Evolutionary conservation across 129 eudicot species (phyloP).

Genomic region (Erigeron canadensis): DNA sequence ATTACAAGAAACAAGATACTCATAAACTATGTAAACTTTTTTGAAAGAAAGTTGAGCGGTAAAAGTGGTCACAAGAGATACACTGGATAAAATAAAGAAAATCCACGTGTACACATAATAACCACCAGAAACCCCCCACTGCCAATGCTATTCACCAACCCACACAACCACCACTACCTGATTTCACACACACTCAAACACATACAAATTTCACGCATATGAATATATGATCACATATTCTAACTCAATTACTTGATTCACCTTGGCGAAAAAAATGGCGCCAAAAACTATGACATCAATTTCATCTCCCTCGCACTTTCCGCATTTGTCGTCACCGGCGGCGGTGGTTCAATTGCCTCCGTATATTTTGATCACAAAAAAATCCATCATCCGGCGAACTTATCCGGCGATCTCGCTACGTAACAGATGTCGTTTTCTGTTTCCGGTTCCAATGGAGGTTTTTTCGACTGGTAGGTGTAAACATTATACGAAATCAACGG

Average conservation of each 20-base stretch:
- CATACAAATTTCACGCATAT: constrained; percentile 12
- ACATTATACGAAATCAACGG: constrained; percentile 52
- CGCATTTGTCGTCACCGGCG: constrained; percentile 42
- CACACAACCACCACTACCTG: constrained; percentile 14
- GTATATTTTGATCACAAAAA: constrained; percentile 28
- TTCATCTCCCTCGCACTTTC: constrained; percentile 38
- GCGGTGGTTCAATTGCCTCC: constrained; percentile 38
- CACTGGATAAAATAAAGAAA: constrained; percentile 15
- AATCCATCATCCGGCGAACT: constrained; percentile 34
- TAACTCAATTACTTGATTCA: constrained; percentile 23
- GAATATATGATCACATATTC: constrained; percentile 2
- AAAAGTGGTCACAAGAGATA: constrained; percentile 15
- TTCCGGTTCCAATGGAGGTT: constrained; percentile 26
- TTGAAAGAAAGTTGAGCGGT: constrained; percentile 20
- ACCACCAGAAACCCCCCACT: constrained; percentile 21
- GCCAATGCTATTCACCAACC: constrained; percentile 26
- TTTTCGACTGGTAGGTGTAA: constrained; percentile 28
- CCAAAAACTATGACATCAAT: constrained; percentile 22
- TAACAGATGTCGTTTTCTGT: constrained; percentile 35
- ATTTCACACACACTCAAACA: neutral
- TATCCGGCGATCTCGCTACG: constrained; percentile 33
- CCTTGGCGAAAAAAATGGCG: constrained; percentile 36
- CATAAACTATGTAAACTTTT: neutral
- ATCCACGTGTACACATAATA: constrained; percentile 29
- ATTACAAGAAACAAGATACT: neutral